Conservation (phyloP, 768 basidiomycete species). For the Exsudoporus frostii region DNA sequence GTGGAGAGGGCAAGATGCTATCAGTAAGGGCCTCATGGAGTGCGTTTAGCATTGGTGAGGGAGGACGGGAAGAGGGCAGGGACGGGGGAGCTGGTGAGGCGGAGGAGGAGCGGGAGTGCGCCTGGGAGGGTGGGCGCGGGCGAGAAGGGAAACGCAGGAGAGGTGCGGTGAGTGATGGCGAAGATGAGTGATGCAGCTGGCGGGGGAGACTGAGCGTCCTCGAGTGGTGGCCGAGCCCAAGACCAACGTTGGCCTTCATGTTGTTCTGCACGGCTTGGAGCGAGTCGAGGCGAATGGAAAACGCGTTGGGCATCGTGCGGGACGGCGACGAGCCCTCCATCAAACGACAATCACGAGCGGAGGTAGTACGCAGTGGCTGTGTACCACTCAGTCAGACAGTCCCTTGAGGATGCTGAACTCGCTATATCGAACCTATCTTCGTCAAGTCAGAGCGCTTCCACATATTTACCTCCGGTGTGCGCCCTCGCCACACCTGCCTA, state of each 20-base stretch:
- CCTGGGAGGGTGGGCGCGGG: not conserved
- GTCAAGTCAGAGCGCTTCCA: slow-evolving; percentile 43
- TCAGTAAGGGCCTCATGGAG: slow-evolving; percentile 48
- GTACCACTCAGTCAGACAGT: too few species aligned
- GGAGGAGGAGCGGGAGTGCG: not conserved
- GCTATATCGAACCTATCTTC: slow-evolving; percentile 39
- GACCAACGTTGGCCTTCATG: not conserved
- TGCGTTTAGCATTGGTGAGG: slow-evolving; percentile 38
- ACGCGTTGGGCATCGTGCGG: slow-evolving; percentile 5
- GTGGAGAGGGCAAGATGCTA: slow-evolving; percentile 36
- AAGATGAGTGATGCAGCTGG: slow-evolving; percentile 10
- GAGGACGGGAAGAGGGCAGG: slow-evolving; percentile 24
- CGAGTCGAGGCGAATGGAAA: slow-evolving; percentile 2
- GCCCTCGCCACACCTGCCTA: not conserved
- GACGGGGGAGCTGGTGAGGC: not conserved
- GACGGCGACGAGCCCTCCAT: slow-evolving; percentile 16
- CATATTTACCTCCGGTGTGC: slow-evolving; percentile 45
- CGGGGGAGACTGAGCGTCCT: slow-evolving; percentile 15
- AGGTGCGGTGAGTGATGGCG: slow-evolving; percentile 8
- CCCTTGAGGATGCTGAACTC: too few species aligned
- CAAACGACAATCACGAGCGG: slow-evolving; percentile 3
- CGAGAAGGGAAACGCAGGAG: slow-evolving; percentile 17
- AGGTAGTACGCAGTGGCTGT: slow-evolving; percentile 14
- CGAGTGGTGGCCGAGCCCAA: not conserved
- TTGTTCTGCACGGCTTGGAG: not conserved